Conservation (phyloP, 192 early-diverging fungal genomes). For the Umbelopsis isabellina region DNA sequence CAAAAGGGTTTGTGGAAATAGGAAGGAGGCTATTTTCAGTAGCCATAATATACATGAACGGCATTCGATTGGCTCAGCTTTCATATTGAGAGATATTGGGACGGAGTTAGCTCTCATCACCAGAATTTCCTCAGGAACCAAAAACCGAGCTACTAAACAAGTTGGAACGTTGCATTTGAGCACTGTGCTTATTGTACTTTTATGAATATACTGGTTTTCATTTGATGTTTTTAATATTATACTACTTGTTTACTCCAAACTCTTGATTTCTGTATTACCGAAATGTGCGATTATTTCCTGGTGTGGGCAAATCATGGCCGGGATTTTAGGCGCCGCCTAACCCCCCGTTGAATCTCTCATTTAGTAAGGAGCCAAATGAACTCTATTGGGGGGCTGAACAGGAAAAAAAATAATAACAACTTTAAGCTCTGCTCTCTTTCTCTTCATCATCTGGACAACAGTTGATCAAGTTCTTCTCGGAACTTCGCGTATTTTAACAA, state of each 20-base stretch:
- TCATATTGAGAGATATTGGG: conserved; percentile 12
- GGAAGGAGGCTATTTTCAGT: conserved; percentile 4
- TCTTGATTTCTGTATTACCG: too few relatives aligned
- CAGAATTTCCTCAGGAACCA: too few relatives aligned
- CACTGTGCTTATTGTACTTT: too few relatives aligned
- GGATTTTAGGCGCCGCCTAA: conserved; percentile 12
- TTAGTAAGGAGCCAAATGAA: conserved; percentile 22
- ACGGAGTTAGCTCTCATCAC: not conserved
- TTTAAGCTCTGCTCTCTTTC: conserved; percentile 20
- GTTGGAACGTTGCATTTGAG: too few relatives aligned
- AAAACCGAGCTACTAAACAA: too few relatives aligned
- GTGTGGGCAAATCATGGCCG: conserved; percentile 12
- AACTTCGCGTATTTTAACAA: conserved; percentile 16
- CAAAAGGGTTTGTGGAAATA: not conserved
- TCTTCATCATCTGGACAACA: conserved; percentile 23
- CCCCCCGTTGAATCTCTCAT: conserved; percentile 18
- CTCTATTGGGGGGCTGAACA: conserved; percentile 23
- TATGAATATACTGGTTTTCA: too few relatives aligned
- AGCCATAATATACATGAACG: not conserved
- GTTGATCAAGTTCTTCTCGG: conserved; percentile 12
- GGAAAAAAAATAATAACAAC: conserved; percentile 23
- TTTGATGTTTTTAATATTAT: too few relatives aligned
- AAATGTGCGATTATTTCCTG: too few relatives aligned
- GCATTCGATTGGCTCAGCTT: not conserved
- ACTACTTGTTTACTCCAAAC: too few relatives aligned